A percentile compares a stretch with the other conserved stretches of the same genome.
Evolutionary conservation across 257 asterid genomes (phyloP).

Genomic region (Solanum rostratum): DNA sequence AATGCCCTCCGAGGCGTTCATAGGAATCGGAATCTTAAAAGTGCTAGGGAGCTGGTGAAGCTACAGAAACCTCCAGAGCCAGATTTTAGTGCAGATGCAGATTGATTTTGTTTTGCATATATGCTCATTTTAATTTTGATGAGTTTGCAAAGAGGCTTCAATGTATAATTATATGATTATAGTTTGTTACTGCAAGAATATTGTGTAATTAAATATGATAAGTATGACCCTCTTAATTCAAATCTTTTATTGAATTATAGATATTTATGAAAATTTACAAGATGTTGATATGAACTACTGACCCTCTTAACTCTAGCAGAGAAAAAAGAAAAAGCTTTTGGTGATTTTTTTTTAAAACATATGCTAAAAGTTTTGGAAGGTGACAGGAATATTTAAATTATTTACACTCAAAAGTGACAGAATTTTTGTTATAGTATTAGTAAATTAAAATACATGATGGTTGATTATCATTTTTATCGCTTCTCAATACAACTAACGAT

Average conservation of each 20-base stretch:
- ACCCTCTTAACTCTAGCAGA: background rate
- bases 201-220: constrained; percentile 8
- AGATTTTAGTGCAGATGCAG: constrained; percentile 85
- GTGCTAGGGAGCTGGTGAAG: constrained; percentile 70
- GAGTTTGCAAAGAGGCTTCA: constrained; percentile 7
- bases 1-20: constrained; percentile 84
- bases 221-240: background rate
- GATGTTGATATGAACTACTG: background rate
- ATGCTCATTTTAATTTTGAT: background rate
- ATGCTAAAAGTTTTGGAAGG: background rate
- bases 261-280: background rate
- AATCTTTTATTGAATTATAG: background rate
- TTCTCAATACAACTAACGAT: background rate
- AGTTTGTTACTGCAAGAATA: background rate
- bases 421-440: background rate
- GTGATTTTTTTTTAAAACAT: background rate
- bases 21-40: constrained; percentile 79
- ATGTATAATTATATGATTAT: constrained; percentile 15
- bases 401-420: background rate
- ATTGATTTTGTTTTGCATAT: constrained; percentile 17
- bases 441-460: background rate
- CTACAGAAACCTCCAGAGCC: constrained; percentile 91
- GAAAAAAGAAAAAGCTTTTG: background rate
- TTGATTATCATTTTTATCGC: background rate
- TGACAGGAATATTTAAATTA: background rate